Evolutionary conservation across 495 filamentous ascomycete genomes (phyloP).

Genomic region (Elaphomyces granulatus): DNA sequence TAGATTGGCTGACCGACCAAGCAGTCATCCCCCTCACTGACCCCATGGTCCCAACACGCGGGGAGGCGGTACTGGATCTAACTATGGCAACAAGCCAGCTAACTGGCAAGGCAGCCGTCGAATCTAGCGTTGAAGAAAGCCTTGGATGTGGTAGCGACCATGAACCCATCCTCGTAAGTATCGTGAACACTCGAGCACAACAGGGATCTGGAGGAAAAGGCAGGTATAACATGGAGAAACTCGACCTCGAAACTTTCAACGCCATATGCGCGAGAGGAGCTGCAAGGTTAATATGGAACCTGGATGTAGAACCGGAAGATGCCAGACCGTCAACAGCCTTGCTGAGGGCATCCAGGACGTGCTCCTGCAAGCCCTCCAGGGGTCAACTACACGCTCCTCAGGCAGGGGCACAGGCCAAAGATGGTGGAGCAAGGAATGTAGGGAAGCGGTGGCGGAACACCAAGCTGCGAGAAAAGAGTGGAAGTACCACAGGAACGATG

Average conservation of each 20-base stretch:
- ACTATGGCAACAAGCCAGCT: neutral
- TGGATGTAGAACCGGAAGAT: neutral
- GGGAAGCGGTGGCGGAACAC: neutral
- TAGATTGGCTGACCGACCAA: neutral
- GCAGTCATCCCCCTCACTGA: neutral
- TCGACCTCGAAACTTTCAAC: no score
- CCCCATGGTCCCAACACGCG: neutral
- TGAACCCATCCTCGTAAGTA: neutral
- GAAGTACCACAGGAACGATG: neutral
- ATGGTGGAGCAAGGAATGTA: neutral
- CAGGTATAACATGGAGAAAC: no score
- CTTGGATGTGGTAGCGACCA: neutral
- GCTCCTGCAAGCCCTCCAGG: neutral
- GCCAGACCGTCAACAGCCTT: neutral
- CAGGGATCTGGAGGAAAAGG: no score
- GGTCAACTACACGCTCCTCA: neutral
- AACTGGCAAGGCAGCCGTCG: neutral
- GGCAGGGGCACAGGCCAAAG: neutral
- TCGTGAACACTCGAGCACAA: neutral
- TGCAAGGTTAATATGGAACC: neutral
- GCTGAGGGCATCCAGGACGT: neutral
- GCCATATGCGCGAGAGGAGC: neutral
- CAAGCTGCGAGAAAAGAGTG: neutral
- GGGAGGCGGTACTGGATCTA: neutral
- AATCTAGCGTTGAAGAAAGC: neutral